A percentile compares a stretch with the other conserved stretches of the same genome.
Evolutionary conservation across 2,329 filamentous ascomycete species (phyloP).

Genomic region (Aspergillus clavatus): DNA sequence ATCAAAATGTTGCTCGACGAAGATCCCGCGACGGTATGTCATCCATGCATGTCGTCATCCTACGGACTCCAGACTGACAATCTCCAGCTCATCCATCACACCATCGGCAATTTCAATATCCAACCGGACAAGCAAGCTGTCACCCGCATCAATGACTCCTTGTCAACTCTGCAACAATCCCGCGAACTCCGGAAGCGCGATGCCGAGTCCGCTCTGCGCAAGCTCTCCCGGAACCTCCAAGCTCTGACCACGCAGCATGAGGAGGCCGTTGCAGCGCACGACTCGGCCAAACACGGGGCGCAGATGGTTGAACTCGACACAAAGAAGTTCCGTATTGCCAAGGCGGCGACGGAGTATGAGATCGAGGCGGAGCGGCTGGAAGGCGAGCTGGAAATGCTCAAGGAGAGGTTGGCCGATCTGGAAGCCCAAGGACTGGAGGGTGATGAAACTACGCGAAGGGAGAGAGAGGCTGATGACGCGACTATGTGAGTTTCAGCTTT

Average conservation of each 20-base stretch:
- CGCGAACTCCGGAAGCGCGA: constrained; percentile 73
- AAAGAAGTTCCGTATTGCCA: constrained; percentile 91
- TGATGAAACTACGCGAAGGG: constrained; percentile 47
- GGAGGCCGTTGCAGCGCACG: constrained; percentile 70
- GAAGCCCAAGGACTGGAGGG: constrained; percentile 86
- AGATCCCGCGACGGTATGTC: constrained; percentile 76
- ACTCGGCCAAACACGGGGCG: constrained; percentile 72
- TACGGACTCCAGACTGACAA: constrained; percentile 4
- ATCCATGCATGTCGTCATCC: too few relatives aligned
- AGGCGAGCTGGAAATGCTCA: constrained; percentile 69
- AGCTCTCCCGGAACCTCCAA: constrained; percentile 69
- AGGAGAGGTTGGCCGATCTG: constrained; percentile 70
- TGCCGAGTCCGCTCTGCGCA: constrained; percentile 62
- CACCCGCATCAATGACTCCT: constrained; percentile 75
- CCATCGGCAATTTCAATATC: constrained; percentile 92
- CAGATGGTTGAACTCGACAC: constrained; percentile 85
- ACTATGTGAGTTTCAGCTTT: constrained; percentile 37
- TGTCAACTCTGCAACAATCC: constrained; percentile 76
- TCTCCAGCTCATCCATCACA: constrained; percentile 78
- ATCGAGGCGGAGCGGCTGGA: constrained; percentile 92
- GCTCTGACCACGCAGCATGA: constrained; percentile 70
- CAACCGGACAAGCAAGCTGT: constrained; percentile 79
- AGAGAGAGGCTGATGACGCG: constrained; percentile 48
- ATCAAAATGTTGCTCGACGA: constrained; percentile 86
- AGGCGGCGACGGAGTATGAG: constrained; percentile 80